Evolutionary conservation across 768 basidiomycete genomes (phyloP).

Genomic region (Mycena latifolia): DNA sequence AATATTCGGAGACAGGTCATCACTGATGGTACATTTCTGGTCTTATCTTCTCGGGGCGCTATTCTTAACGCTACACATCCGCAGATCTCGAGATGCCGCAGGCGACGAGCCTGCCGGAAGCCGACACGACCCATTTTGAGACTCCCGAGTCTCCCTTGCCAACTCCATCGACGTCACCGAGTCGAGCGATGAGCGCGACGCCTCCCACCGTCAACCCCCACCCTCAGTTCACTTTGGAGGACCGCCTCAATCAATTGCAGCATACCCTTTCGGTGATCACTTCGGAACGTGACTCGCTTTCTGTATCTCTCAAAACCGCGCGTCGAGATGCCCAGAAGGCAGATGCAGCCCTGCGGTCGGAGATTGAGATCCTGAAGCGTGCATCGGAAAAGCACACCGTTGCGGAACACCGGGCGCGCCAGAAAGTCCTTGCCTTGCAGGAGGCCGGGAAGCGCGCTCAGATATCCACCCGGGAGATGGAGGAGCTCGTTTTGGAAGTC

Average conservation of each 20-base stretch:
- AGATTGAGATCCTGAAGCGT: slow-evolving; percentile 88
- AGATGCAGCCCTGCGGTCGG: slow-evolving; percentile 82
- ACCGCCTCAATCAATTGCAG: slow-evolving; percentile 74
- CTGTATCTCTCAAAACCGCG: slow-evolving; percentile 78
- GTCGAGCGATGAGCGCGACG: slow-evolving; percentile 41
- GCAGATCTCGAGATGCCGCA: slow-evolving; percentile 29
- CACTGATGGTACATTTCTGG: slow-evolving; percentile 64
- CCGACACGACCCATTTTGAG: slow-evolving; percentile 48
- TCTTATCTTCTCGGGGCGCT: slow-evolving; percentile 24
- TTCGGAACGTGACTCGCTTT: slow-evolving; percentile 76
- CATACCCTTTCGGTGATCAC: slow-evolving; percentile 73
- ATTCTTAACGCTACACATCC: slow-evolving; percentile 12
- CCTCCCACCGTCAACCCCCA: slow-evolving; percentile 46
- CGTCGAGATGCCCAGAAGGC: slow-evolving; percentile 88
- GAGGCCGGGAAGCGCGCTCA: slow-evolving; percentile 88
- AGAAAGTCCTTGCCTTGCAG: slow-evolving; percentile 89
- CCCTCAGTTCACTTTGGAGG: slow-evolving; percentile 69
- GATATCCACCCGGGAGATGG: slow-evolving; percentile 62
- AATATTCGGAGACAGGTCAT: slow-evolving; percentile 73
- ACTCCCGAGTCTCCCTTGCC: slow-evolving; percentile 50
- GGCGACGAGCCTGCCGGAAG: slow-evolving; percentile 41
- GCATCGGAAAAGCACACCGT: slow-evolving; percentile 84
- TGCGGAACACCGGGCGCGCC: slow-evolving; percentile 83
- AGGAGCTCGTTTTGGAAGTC: slow-evolving; percentile 59
- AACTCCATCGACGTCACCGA: slow-evolving; percentile 57